These are phyloP conservation scores for Colletotrichum sublineola DNA, from an alignment of 2,329 filamentous ascomycete genomes.

Conservation along the genomic window DNA sequence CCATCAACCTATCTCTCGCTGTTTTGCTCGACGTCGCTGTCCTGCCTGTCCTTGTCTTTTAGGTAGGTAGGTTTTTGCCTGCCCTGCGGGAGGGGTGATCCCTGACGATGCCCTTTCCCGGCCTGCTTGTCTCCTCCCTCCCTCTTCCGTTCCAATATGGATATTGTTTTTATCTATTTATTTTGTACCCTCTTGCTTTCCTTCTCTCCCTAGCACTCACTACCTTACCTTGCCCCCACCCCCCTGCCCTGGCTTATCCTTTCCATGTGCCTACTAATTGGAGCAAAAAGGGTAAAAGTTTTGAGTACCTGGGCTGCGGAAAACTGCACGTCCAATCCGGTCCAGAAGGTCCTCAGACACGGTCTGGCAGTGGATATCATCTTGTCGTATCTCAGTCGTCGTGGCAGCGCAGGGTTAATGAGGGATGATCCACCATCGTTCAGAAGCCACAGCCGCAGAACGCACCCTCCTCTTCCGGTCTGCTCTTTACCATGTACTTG, in stretches of 20 bases:
- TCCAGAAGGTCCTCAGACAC: slow-evolving; percentile 39
- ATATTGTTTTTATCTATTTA: not conserved
- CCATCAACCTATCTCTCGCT: not conserved
- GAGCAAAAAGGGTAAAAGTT: slow-evolving; percentile 4
- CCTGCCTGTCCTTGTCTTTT: slow-evolving; percentile 3
- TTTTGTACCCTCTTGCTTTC: not conserved
- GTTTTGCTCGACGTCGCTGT: slow-evolving; percentile 12
- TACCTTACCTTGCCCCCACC: not conserved
- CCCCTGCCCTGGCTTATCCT: slow-evolving; percentile 3
- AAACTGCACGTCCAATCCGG: slow-evolving; percentile 33
- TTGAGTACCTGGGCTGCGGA: slow-evolving; percentile 11
- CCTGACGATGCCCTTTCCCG: slow-evolving; percentile 4
- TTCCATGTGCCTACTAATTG: slow-evolving; percentile 3
- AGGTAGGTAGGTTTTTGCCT: not conserved
- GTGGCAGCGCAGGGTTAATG: slow-evolving; percentile 6
- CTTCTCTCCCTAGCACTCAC: not conserved
- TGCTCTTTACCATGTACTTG: not conserved
- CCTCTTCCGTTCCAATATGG: slow-evolving; percentile 1
- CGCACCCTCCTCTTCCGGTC: slow-evolving; percentile 3
- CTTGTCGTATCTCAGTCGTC: slow-evolving; percentile 14
- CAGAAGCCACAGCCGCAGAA: slow-evolving; percentile 25
- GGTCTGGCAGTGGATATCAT: slow-evolving; percentile 38
- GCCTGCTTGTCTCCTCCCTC: slow-evolving; percentile 7
- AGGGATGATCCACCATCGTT: slow-evolving; percentile 6
- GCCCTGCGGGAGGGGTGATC: not conserved